Base-by-base conservation (phyloP, 345 rosid species). In the Eucalyptus cloeziana region DNA sequence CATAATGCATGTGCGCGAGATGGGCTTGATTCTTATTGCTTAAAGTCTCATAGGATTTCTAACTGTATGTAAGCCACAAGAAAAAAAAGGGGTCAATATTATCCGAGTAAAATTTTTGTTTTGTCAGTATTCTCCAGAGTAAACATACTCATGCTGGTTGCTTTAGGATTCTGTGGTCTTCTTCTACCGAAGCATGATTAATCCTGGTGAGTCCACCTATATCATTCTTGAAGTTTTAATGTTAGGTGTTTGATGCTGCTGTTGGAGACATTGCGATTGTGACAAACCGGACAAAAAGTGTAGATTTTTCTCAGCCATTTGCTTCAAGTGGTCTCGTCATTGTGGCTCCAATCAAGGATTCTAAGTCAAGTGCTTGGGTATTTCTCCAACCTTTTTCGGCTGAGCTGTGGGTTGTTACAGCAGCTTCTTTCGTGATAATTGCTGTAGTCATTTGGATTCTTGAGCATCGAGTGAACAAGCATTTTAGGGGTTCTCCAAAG, bases 271-370 rank as follows among this genome's bases (percentile, higher is more conserved):
- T 95, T 91, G 90, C 98, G 15, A 95, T 96, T 52, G 94, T 93
- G 86, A 94, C 95, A 79, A 93, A 92, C 89, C 92, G 98, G 88
- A 94, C 95, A 17, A 92, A 50, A 69, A 54, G 87, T 64, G 98
- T 93, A 33, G 99, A 97, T 89, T 96, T 97, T 89, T 93, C 97
- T 87, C 94, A 95, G 94, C 99, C 99, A 16, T 97, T 92, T 90
- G 86, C 92, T 79, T 90, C 96, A 51, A 90, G 94, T 13, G 98
- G 99, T 67, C 97, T 97, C n/a, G 95, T 94, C 88, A 94, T 97
- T 56, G 91, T 97, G 87, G 96, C 94, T 91, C 97, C 96, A 2
- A 76, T 94, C 67, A 86, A 80, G n/a, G 85, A 91, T 37, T 43
- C 85, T 51, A 93, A 90, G 85, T 86, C 90, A 7, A 90, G 88